These are phyloP conservation scores for Boletus tomentosulus DNA, from an alignment of 768 basidiomycete genomes.

Conservation along the genomic window DNA sequence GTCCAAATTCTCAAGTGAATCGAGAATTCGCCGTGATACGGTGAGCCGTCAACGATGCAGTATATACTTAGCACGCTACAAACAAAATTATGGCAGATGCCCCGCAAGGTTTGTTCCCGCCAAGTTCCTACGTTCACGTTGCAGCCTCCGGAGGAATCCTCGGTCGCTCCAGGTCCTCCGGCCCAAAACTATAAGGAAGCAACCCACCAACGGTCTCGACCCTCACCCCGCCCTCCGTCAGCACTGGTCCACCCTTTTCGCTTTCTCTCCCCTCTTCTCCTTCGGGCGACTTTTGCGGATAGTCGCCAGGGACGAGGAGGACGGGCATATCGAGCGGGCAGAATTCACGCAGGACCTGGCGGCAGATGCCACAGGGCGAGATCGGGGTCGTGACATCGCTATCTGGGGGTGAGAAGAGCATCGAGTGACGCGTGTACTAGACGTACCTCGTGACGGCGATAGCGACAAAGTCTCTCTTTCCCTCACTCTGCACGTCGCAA, in stretches of 20 bases:
- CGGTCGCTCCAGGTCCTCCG: constrained; percentile 55
- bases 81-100: too few relatives aligned
- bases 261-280: neutral
- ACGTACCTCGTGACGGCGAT: constrained; percentile 80
- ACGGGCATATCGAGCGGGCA: constrained; percentile 71
- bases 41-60: too few relatives aligned
- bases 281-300: constrained; percentile 35
- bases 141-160: neutral
- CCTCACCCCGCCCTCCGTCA: constrained; percentile 39
- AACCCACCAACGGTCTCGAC: constrained; percentile 70
- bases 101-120: too few relatives aligned
- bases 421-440: neutral
- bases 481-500: constrained; percentile 61
- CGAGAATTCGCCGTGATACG: too few relatives aligned
- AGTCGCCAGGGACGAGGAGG: constrained; percentile 64
- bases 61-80: too few relatives aligned
- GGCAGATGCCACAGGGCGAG: constrained; percentile 92
- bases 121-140: too few relatives aligned
- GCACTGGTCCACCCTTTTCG: constrained; percentile 15
- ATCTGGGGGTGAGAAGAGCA: too few relatives aligned
- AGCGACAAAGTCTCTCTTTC: constrained; percentile 61
- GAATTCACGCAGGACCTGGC: constrained; percentile 88
- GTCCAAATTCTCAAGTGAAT: too few relatives aligned
- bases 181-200: constrained; percentile 86
- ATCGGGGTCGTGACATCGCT: constrained; percentile 68